phyloP scores from a whole-genome alignment of 805 yeast species.

The Kodamaea kaohsiungensis region DNA sequence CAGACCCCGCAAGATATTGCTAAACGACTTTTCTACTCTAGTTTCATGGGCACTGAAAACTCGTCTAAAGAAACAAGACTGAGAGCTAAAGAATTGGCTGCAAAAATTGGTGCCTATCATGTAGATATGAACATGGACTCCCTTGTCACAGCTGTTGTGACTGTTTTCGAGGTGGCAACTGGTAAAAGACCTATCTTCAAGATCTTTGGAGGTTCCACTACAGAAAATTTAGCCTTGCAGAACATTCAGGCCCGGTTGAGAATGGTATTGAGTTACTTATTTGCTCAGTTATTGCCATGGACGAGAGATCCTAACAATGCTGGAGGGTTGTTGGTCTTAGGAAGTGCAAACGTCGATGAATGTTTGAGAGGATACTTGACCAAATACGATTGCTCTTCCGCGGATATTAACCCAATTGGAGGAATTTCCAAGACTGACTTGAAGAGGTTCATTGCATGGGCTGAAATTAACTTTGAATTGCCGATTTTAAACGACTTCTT shows the following conservation, averaged over 20 bases:
- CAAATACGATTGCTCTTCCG: slow-evolving; percentile 95
- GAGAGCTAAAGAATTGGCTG: slow-evolving; percentile 78
- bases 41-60: slow-evolving; percentile 95
- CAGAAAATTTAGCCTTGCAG: slow-evolving; percentile 92
- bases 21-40: slow-evolving; percentile 74
- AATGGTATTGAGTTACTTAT: slow-evolving; percentile 91
- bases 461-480: slow-evolving; percentile 63
- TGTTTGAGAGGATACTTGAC: slow-evolving; percentile 94
- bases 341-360: slow-evolving; percentile 97
- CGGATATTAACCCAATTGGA: slow-evolving; percentile 98
- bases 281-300: slow-evolving; percentile 97
- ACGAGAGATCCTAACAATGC: slow-evolving; percentile 61
- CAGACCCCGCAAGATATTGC: slow-evolving; percentile 75
- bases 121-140: slow-evolving; percentile 90
- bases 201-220: slow-evolving; percentile 89
- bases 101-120: slow-evolving; percentile 82
- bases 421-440: slow-evolving; percentile 95
- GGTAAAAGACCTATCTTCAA: slow-evolving; percentile 88
- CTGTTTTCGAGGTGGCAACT: slow-evolving; percentile 83
- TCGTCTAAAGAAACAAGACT: slow-evolving; percentile 84
- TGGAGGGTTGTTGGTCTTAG: slow-evolving; percentile 86
- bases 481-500: slow-evolving; percentile 80
- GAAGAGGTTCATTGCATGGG: slow-evolving; percentile 81
- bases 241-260: slow-evolving; percentile 95
- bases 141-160: slow-evolving; percentile 70